phyloP scores from a whole-genome alignment of 805 yeast genomes.

The Metschnikowia gelsemii region DNA sequence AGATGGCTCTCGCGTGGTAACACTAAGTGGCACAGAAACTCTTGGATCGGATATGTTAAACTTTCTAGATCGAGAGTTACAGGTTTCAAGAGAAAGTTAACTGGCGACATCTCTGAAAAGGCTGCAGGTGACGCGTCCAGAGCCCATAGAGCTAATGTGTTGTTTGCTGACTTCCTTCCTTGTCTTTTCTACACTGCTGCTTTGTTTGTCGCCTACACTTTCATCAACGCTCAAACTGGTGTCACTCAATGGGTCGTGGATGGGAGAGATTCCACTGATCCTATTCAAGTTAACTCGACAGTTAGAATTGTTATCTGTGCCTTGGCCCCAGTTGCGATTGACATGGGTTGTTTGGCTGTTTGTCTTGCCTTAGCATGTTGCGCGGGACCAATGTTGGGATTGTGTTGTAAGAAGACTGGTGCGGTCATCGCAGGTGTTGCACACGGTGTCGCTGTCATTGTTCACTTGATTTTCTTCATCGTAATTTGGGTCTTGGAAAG shows the following conservation, averaged over 20 bases:
- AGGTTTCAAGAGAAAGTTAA: conserved; percentile 77
- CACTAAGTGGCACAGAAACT: conserved; percentile 83
- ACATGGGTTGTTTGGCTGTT: conserved; percentile 79
- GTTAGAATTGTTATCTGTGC: conserved; percentile 76
- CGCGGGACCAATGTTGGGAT: conserved; percentile 91
- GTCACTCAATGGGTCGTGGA: conserved; percentile 47
- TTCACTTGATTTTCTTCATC: conserved; percentile 84
- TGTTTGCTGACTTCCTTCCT: conserved; percentile 76
- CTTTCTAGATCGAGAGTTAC: conserved; percentile 83
- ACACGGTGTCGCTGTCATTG: conserved; percentile 89
- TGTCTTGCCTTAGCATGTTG: conserved; percentile 88
- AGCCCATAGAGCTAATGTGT: conserved; percentile 73
- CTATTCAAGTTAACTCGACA: conserved; percentile 61
- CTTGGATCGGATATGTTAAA: conserved; percentile 84
- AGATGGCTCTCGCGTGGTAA: conserved; percentile 76
- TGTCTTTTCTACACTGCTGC: conserved; percentile 70
- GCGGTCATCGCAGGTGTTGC: conserved; percentile 94
- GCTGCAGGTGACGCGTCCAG: conserved; percentile 68
- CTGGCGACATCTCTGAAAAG: conserved; percentile 67
- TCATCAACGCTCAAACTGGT: conserved; percentile 84
- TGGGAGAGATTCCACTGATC: conserved; percentile 29
- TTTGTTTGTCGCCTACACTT: conserved; percentile 75
- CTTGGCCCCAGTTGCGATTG: conserved; percentile 86
- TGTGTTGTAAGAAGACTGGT: conserved; percentile 97
- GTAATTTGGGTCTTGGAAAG: conserved; percentile 97